These are phyloP conservation scores for Trichoderma polysporum DNA, from an alignment of 2,329 filamentous ascomycete species.

Conservation along the genomic window DNA sequence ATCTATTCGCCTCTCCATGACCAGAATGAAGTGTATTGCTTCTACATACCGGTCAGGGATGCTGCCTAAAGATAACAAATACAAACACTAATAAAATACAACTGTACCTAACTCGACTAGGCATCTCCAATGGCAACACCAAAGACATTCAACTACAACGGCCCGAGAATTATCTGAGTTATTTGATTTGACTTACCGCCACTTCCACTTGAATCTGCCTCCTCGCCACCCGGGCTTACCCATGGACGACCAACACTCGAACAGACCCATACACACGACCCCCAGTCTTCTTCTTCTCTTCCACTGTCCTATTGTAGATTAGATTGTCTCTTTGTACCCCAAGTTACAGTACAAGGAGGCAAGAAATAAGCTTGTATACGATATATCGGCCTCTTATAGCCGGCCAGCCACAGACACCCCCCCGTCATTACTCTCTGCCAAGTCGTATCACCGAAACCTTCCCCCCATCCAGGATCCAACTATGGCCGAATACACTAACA, in stretches of 20 bases:
- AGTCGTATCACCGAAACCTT: background rate
- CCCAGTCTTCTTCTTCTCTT: background rate
- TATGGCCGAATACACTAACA: background rate
- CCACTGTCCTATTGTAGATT: background rate
- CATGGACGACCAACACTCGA: background rate
- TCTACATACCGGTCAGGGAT: background rate
- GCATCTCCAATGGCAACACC: background rate
- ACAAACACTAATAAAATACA: no score
- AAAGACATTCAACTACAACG: background rate
- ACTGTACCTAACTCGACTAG: background rate
- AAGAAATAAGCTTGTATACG: background rate
- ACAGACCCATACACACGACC: background rate
- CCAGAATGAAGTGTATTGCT: background rate
- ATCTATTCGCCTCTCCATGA: background rate
- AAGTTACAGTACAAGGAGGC: background rate
- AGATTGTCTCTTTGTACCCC: background rate
- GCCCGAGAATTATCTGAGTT: background rate
- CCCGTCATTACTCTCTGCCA: background rate
- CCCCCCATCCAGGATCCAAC: background rate
- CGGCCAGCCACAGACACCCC: background rate
- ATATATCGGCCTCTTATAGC: background rate
- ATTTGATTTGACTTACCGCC: background rate
- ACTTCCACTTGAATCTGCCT: background rate
- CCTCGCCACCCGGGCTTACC: background rate
- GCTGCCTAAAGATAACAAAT: background rate